Base-by-base conservation (phyloP, 208 protist genomes). In the Wallacemonas sp. region DNA sequence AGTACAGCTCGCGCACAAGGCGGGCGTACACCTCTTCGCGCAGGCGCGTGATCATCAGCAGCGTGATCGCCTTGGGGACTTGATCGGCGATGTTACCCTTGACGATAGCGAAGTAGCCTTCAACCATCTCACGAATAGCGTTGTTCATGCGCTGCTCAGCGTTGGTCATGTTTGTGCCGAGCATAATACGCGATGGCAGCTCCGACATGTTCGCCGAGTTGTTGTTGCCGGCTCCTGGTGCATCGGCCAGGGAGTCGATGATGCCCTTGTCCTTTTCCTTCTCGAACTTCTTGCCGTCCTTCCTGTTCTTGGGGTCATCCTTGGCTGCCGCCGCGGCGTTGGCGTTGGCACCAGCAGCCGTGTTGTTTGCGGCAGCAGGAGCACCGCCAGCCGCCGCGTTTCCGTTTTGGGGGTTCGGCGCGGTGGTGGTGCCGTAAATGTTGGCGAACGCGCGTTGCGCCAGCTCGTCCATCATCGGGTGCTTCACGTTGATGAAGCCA, bases 1-100 rank as follows among this genome's bases (percentile, higher is more conserved):
- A 88, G 80, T 99, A 99, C 17, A 99, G 79, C 34, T 92, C 82
- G 12, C 77, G 63, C 59, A 99, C 96, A 3, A 99, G 72, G 24
- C 92, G 84, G n/a, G 88, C 95, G 70, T 99, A 98, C 19, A 99
- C 82, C 60, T 95, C 82, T 58, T 89, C 80, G 2, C 91, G 88
- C 62, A 95, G 67, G 1, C 90, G 83, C 12, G 98, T 95, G 49
- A 99, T 98, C 66, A 99, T 91, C 53, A 99, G 98, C 61, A 98
- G 88, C 60, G 98, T 99, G 55, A 99, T 98, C 22, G 95, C 90
- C 82, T 99, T 99, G 39, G 98, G 98, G 8, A 99, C 95, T 63
- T 93, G 84, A 68, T 99, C 98, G 38, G 84, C 66, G 21, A 98
- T 83, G 80, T 90, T 96, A 39, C 85, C 87, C 72, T 96, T 93